phyloP scores from a whole-genome alignment of 257 asterid genomes.

The Lavandula angustifolia region DNA sequence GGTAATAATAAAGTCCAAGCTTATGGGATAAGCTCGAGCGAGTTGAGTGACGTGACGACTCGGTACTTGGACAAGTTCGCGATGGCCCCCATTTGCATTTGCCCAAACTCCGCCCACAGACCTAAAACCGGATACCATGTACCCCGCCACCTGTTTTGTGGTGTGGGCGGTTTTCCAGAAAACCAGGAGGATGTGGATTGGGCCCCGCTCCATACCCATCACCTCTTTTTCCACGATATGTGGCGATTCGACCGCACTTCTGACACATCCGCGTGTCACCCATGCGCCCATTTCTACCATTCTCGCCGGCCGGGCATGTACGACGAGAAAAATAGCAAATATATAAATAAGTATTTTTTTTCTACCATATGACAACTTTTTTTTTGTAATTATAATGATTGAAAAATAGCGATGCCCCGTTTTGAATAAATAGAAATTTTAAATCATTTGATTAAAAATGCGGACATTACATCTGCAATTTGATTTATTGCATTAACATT shows the following conservation, averaged over 20 bases:
- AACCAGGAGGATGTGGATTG: conserved; percentile 59
- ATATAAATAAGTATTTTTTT: no score
- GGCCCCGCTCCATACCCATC: conserved; percentile 25
- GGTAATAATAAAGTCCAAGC: conserved; percentile 26
- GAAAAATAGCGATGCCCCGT: no score
- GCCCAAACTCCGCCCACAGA: conserved; percentile 56
- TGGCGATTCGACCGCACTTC: conserved; percentile 82
- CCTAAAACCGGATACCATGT: conserved; percentile 43
- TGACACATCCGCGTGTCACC: conserved; percentile 44
- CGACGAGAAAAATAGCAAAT: no score
- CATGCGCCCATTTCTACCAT: conserved; percentile 19
- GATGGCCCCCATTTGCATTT: conserved; percentile 35
- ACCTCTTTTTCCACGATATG: conserved; percentile 51
- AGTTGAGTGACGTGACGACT: conserved; percentile 31
- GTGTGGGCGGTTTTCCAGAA: conserved; percentile 46
- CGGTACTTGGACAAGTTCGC: conserved; percentile 16
- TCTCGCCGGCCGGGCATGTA: background rate
- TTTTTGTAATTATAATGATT: no score
- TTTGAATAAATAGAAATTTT: no score
- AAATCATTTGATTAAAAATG: no score
- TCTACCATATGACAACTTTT: no score
- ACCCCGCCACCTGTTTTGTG: conserved; percentile 45
- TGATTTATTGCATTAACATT: no score
- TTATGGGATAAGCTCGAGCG: conserved; percentile 55
- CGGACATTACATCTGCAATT: no score